A percentile compares a stretch with the other conserved stretches of the same genome.
phyloP scores from a whole-genome alignment of 2,329 filamentous ascomycete species.

The Graphilbum sp. region DNA sequence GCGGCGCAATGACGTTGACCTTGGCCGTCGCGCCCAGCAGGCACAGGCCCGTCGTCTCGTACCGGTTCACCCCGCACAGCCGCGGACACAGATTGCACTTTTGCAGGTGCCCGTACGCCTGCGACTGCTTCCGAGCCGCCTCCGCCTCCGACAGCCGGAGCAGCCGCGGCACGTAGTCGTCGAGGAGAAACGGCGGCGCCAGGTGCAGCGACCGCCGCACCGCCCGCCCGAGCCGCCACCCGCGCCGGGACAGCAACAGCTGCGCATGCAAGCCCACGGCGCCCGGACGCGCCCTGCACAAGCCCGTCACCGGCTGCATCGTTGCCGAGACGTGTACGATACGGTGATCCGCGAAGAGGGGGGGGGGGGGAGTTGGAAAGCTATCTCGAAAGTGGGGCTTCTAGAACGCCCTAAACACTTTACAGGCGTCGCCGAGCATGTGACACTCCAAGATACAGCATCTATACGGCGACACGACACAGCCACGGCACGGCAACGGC shows the following conservation, averaged over 20 bases:
- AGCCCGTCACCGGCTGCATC: no score
- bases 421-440: no score
- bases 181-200: conserved; percentile 52
- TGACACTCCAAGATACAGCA: no score
- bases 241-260: background rate
- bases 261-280: no score
- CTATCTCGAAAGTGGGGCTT: no score
- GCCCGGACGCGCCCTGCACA: no score
- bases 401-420: no score
- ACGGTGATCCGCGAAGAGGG: no score
- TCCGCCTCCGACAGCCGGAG: conserved; percentile 50
- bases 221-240: background rate
- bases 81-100: conserved; percentile 73
- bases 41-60: conserved; percentile 61
- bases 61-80: conserved; percentile 65
- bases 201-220: conserved; percentile 26
- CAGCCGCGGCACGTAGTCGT: conserved; percentile 59
- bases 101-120: conserved; percentile 56
- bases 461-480: no score
- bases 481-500: no score
- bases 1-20: conserved; percentile 71
- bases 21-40: conserved; percentile 61
- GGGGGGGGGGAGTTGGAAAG: no score
- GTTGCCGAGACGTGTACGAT: no score
- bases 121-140: conserved; percentile 54